Evolutionary conservation across 2,329 filamentous ascomycete genomes (phyloP).

Genomic region (Aureobasidium pullulans): DNA sequence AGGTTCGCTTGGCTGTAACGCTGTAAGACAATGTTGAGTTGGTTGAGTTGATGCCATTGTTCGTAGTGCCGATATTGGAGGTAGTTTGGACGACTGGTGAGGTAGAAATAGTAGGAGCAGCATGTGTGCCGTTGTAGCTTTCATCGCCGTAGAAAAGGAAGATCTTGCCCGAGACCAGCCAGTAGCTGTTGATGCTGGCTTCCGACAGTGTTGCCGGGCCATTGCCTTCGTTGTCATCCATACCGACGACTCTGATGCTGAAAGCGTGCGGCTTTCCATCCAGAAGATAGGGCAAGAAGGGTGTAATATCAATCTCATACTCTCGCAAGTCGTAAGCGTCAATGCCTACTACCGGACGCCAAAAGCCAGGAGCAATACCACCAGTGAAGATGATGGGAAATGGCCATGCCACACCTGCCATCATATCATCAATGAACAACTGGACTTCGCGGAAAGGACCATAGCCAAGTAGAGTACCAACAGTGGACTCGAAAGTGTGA

Average conservation of each 20-base stretch:
- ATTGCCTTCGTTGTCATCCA: slow-evolving; percentile 47
- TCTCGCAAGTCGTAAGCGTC: slow-evolving; percentile 73
- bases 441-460: slow-evolving; percentile 74
- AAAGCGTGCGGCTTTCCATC: slow-evolving; percentile 61
- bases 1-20: slow-evolving; percentile 47
- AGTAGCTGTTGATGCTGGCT: slow-evolving; percentile 55
- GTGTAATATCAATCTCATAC: slow-evolving; percentile 74
- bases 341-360: slow-evolving; percentile 70
- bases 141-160: slow-evolving; percentile 1
- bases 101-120: not conserved
- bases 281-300: slow-evolving; percentile 63
- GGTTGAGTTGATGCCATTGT: slow-evolving; percentile 50
- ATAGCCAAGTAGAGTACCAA: slow-evolving; percentile 54
- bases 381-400: slow-evolving; percentile 79
- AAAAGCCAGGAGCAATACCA: slow-evolving; percentile 67
- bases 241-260: slow-evolving; percentile 58
- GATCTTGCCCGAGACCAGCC: slow-evolving; percentile 67
- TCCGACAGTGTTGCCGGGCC: slow-evolving; percentile 44
- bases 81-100: not conserved
- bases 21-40: slow-evolving; percentile 51
- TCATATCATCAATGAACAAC: slow-evolving; percentile 61
- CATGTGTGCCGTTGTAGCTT: not conserved
- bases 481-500: slow-evolving; percentile 47
- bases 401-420: slow-evolving; percentile 73
- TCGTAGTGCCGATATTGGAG: not conserved